Conservation (phyloP, 768 basidiomycete genomes). For the Gyrodon lividus region DNA sequence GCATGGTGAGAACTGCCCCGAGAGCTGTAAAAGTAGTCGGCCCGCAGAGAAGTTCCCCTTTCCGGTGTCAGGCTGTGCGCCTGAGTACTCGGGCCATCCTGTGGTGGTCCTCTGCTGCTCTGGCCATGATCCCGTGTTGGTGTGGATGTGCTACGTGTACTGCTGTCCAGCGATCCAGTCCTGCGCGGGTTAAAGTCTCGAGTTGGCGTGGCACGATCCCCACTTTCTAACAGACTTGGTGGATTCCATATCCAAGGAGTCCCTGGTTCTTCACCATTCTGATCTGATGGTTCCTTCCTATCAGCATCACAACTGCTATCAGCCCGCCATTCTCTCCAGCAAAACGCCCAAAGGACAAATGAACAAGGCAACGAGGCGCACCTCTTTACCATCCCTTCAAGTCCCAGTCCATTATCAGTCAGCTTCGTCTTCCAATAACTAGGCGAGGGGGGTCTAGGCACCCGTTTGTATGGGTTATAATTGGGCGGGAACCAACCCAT, state of each 20-base stretch:
- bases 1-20: conserved; percentile 1
- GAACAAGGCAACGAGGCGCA: conserved; percentile 33
- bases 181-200: conserved; percentile 27
- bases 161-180: conserved; percentile 21
- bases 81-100: conserved; percentile 15
- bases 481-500: conserved; percentile 31
- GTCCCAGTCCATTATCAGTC: conserved; percentile 60
- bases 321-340: conserved; percentile 8
- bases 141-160: conserved; percentile 6
- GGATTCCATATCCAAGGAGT: conserved; percentile 82
- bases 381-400: conserved; percentile 62
- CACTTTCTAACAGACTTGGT: conserved; percentile 36
- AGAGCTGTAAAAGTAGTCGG: conserved; percentile 17
- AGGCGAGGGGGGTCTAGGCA: conserved; percentile 57
- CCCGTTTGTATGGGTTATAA: conserved; percentile 65
- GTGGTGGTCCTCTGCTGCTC: conserved; percentile 14
- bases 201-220: conserved; percentile 29
- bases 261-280: conserved; percentile 38
- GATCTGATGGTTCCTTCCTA: conserved; percentile 32
- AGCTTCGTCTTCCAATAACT: conserved; percentile 64
- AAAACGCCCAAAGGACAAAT: not conserved
- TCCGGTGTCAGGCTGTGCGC: conserved; percentile 24
- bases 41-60: conserved; percentile 11
- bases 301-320: conserved; percentile 8
- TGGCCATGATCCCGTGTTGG: conserved; percentile 24